Percentiles rank a stretch among this genome's conserved stretches.
These are phyloP conservation scores for Noccaea caerulescens DNA, from an alignment of 345 rosid species.

Conservation along the genomic window DNA sequence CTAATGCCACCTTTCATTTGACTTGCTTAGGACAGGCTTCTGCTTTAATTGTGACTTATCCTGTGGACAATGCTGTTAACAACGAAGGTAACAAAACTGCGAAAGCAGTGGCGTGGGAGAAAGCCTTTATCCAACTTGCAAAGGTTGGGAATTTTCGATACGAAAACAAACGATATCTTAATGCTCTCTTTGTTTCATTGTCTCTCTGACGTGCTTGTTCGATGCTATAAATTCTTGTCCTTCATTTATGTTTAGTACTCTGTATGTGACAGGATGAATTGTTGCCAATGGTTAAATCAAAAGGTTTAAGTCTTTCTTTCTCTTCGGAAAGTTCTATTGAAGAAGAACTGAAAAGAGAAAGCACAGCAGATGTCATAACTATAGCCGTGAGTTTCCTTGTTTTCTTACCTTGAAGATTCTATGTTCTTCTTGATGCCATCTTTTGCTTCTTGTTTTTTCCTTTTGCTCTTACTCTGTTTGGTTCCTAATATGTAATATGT, in stretches of 20 bases:
- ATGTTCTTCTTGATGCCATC: neutral
- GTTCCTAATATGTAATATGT: constrained; percentile 17
- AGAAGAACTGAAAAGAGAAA: constrained; percentile 95
- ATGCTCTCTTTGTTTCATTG: constrained; percentile 1
- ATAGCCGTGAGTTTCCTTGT: constrained; percentile 58
- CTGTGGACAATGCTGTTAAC: constrained; percentile 77
- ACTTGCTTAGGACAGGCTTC: constrained; percentile 75
- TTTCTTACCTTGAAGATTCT: neutral
- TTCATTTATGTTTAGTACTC: constrained; percentile 11
- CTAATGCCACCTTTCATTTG: constrained; percentile 34
- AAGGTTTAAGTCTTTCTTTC: constrained; percentile 79
- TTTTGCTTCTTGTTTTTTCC: constrained; percentile 10
- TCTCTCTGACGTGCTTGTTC: constrained; percentile 1
- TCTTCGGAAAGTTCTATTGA: constrained; percentile 97
- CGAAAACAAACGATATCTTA: neutral
- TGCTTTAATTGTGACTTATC: constrained; percentile 91
- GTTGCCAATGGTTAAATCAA: constrained; percentile 74
- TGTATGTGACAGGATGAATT: constrained; percentile 71
- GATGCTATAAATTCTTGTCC: neutral
- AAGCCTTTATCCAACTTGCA: constrained; percentile 82
- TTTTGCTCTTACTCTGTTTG: constrained; percentile 8
- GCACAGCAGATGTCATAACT: constrained; percentile 93
- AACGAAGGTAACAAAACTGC: constrained; percentile 68
- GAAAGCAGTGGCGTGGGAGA: constrained; percentile 94
- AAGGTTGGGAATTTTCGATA: constrained; percentile 57